phyloP scores from a whole-genome alignment of 2,329 filamentous ascomycete species.

The Xylariales sp. region DNA sequence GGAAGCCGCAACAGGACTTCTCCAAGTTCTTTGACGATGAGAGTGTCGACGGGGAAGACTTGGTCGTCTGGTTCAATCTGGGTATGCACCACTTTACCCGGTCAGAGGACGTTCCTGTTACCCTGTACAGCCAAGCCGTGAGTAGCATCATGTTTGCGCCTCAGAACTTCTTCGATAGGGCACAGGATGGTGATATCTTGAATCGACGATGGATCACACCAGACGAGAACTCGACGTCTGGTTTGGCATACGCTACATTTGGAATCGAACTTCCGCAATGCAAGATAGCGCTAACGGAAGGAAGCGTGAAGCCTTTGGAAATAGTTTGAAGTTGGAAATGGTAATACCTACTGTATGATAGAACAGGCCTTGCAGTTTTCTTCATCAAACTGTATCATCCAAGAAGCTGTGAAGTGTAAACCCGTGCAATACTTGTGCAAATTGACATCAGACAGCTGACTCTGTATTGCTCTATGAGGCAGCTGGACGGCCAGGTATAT shows the following conservation, averaged over 20 bases:
- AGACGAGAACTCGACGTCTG: slow-evolving; percentile 2
- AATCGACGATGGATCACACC: slow-evolving; percentile 4
- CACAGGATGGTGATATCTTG: slow-evolving; percentile 10
- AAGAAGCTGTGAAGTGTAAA: no score
- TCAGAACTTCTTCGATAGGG: slow-evolving; percentile 29
- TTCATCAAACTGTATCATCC: no score
- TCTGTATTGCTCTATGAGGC: no score
- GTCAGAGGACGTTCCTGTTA: slow-evolving; percentile 31
- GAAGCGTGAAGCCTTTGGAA: neutral
- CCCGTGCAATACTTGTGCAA: no score
- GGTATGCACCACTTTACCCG: slow-evolving; percentile 34
- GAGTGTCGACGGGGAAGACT: slow-evolving; percentile 32
- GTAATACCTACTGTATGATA: no score
- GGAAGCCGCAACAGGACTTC: slow-evolving; percentile 37
- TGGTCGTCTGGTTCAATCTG: slow-evolving; percentile 46
- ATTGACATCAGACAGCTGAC: no score
- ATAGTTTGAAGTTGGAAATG: no score
- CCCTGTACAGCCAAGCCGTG: slow-evolving; percentile 33
- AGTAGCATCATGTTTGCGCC: slow-evolving; percentile 34
- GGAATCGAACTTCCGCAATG: slow-evolving; percentile 6
- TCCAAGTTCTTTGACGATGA: slow-evolving; percentile 39
- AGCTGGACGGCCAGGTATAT: no score
- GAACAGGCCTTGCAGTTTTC: no score
- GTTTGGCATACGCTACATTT: slow-evolving; percentile 2
- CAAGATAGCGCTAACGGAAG: slow-evolving; percentile 3